These are phyloP conservation scores for Candida succiphila DNA, from an alignment of 805 yeast species.

Conservation along the genomic window DNA sequence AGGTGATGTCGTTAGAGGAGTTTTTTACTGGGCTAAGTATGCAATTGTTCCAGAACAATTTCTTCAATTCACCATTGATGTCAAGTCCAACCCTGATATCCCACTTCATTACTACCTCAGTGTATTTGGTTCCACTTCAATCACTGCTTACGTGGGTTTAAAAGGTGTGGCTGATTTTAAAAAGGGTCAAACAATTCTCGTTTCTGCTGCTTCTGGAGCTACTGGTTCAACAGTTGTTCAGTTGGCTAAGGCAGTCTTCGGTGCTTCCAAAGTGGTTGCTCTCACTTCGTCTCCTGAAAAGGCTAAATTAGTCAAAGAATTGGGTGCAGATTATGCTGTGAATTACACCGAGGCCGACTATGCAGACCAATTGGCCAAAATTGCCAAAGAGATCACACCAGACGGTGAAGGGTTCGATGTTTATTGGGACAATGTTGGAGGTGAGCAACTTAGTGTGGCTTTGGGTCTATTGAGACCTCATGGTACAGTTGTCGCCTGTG, in stretches of 20 bases:
- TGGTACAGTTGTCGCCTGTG: constrained; percentile 49
- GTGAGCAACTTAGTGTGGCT: constrained; percentile 39
- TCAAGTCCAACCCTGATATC: constrained; percentile 8
- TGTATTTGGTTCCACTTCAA: constrained; percentile 44
- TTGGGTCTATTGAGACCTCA: constrained; percentile 25
- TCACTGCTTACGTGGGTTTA: constrained; percentile 54
- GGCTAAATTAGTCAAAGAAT: constrained; percentile 38
- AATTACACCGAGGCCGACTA: constrained; percentile 41
- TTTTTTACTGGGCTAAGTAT: constrained; percentile 40
- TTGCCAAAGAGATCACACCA: constrained; percentile 36
- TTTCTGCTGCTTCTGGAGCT: constrained; percentile 69
- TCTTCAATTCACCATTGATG: constrained; percentile 22
- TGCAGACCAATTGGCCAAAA: constrained; percentile 24
- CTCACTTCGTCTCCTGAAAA: constrained; percentile 54
- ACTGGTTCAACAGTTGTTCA: constrained; percentile 56
- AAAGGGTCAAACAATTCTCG: constrained; percentile 35
- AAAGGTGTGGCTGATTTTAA: constrained; percentile 36
- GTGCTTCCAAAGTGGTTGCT: constrained; percentile 48
- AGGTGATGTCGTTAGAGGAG: constrained; percentile 34
- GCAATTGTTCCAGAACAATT: constrained; percentile 20
- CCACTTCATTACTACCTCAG: constrained; percentile 37
- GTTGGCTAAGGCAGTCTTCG: constrained; percentile 40
- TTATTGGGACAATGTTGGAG: constrained; percentile 60
- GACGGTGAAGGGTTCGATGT: constrained; percentile 41
- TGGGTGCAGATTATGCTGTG: constrained; percentile 43